Base-by-base conservation (phyloP, 2,329 filamentous ascomycete species). In the Xylaria polymorpha region DNA sequence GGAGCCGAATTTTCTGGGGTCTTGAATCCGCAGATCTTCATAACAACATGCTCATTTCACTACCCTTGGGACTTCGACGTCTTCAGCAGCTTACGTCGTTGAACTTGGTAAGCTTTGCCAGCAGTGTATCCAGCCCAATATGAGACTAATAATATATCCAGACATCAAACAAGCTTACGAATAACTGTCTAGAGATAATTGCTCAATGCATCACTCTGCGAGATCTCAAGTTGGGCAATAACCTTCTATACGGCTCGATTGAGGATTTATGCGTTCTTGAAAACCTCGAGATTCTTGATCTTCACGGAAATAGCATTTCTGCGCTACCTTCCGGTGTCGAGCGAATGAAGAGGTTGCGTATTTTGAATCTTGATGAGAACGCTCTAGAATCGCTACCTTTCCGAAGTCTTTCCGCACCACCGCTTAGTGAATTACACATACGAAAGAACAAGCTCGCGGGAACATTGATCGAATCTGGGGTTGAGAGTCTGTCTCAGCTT, bases 11-110 rank as follows among this genome's bases (percentile, higher is more conserved):
- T 71, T 98, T 98, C 81, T 92, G 89, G 1, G 93, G 91, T 0
- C 79, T 98, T 0, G 93, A 97, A 77, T 88, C 87, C 4, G 81
- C 98, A 8, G 94, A 98, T 77, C 79, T 98, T 67, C 96, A 97
- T 78, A 93, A 94, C 22, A 99, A 99, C 77, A 81, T 88, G 53
- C 84, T 99, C 20, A 85, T 86, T 60, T 83, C 87, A 35, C 80
- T 98, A 51, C 96, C 96, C 0, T 79, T 91, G 72, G 95, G 96
- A 0, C 78, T 98, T 66, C 86, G 92, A 72, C 86, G 90, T 61
- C 84, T 98, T 44, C 85, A 90, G 58, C 84, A 91, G 69, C 85
- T 99, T 64, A 94, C 93, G 1, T 91, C 88, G 3, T 83, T 99
- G 58, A 98, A 98, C 74, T 80, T 99, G 76, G 91, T 93, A 83